Conservation (phyloP, 2,329 filamentous ascomycete genomes). For the Aspergillus pseudoterreus region DNA sequence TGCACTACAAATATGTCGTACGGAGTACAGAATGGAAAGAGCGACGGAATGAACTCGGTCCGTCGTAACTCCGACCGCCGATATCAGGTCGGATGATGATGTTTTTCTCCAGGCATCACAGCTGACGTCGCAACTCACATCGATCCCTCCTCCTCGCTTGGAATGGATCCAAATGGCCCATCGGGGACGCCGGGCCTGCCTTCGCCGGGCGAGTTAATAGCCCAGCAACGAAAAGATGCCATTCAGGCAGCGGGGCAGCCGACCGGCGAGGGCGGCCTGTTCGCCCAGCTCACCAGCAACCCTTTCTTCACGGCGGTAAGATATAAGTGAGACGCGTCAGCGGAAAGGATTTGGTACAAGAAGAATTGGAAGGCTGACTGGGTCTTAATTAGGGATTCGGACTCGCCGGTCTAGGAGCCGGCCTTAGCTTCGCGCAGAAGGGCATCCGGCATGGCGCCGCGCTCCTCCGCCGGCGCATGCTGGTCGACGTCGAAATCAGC, state of each 20-base stretch:
- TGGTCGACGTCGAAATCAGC: constrained; percentile 94
- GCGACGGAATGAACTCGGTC: constrained; percentile 18
- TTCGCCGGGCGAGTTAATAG: constrained; percentile 33
- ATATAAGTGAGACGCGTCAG: not conserved
- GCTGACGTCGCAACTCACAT: constrained; percentile 3
- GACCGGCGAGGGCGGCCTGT: constrained; percentile 37
- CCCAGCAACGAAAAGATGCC: constrained; percentile 33
- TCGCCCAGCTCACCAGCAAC: constrained; percentile 45
- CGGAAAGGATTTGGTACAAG: too few species aligned
- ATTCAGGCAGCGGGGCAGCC: constrained; percentile 24
- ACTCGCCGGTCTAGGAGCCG: constrained; percentile 82
- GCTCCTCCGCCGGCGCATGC: constrained; percentile 75
- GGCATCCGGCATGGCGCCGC: constrained; percentile 68
- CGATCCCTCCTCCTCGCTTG: constrained; percentile 15
- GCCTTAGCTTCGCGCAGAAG: constrained; percentile 74
- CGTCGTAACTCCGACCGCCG: constrained; percentile 29
- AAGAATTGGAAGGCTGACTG: too few species aligned
- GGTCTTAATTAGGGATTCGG: constrained; percentile 64
- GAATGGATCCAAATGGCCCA: constrained; percentile 37
- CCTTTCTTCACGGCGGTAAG: constrained; percentile 50
- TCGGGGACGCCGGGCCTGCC: constrained; percentile 24
- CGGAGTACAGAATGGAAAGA: too few species aligned
- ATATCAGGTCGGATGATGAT: constrained; percentile 2
- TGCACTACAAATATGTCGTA: too few species aligned
- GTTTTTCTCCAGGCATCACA: not conserved